Conservation (phyloP, 495 filamentous ascomycete species). For the Bryoglossum gracile region DNA sequence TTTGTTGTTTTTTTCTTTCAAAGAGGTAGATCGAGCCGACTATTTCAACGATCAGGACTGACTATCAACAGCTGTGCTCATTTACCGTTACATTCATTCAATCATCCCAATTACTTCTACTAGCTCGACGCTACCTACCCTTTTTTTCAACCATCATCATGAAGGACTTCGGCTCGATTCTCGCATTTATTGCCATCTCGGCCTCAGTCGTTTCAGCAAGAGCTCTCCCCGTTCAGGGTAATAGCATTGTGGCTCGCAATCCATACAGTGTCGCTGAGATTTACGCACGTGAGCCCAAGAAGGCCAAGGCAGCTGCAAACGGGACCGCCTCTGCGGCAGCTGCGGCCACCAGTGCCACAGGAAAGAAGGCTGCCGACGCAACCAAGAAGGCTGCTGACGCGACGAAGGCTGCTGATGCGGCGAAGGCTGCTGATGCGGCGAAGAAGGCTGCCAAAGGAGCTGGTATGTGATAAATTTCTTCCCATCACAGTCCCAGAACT, state of each 20-base stretch:
- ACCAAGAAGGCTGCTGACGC: too few species aligned
- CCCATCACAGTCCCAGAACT: too few species aligned
- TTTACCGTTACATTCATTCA: constrained; percentile 27
- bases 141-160: constrained; percentile 29
- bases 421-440: too few species aligned
- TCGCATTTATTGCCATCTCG: constrained; percentile 30
- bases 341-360: neutral
- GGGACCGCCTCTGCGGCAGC: constrained; percentile 1
- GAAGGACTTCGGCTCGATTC: constrained; percentile 34
- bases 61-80: constrained; percentile 32
- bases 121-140: constrained; percentile 23
- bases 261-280: constrained; percentile 11
- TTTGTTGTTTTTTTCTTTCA: constrained; percentile 26
- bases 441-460: too few species aligned
- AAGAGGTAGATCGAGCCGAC: constrained; percentile 27
- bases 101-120: constrained; percentile 22
- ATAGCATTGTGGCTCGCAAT: constrained; percentile 12
- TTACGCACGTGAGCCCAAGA: constrained; percentile 13
- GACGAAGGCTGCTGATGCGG: too few species aligned
- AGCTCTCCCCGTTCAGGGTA: constrained; percentile 17
- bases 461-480: too few species aligned
- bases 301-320: constrained; percentile 8
- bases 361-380: too few species aligned
- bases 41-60: constrained; percentile 10
- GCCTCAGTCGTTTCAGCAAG: constrained; percentile 28